A percentile compares a stretch with the other conserved stretches of the same genome.
Conservation (phyloP, 192 early-diverging fungal genomes). For the Fimicolochytrium jonesii region DNA sequence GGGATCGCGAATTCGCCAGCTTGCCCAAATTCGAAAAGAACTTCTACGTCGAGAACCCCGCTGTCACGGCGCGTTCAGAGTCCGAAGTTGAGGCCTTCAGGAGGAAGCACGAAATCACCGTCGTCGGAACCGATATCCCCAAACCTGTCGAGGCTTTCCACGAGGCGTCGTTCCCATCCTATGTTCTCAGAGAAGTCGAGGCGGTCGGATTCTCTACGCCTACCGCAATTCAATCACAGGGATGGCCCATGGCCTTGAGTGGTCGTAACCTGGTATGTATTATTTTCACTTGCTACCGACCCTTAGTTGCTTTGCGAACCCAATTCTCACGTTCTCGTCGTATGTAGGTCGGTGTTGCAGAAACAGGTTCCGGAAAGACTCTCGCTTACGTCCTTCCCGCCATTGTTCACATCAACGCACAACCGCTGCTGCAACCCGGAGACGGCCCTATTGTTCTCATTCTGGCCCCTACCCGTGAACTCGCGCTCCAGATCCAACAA, state of each 20-base stretch:
- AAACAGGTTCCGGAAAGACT: constrained; percentile 78
- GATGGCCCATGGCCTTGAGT: constrained; percentile 97
- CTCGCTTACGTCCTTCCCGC: constrained; percentile 91
- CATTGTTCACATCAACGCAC: constrained; percentile 98
- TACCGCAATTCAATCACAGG: constrained; percentile 94
- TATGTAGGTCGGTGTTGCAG: constrained; percentile 41
- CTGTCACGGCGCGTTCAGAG: constrained; percentile 61
- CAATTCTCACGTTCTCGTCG: no score
- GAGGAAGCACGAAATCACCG: constrained; percentile 72
- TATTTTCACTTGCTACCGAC: background rate
- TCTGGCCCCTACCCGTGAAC: constrained; percentile 93
- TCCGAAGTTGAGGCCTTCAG: constrained; percentile 79
- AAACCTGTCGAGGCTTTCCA: constrained; percentile 84
- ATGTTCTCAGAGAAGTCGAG: constrained; percentile 83
- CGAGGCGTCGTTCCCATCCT: constrained; percentile 89
- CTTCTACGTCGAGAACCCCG: constrained; percentile 86
- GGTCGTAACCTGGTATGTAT: constrained; percentile 84
- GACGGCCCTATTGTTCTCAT: constrained; percentile 97
- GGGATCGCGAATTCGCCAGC: constrained; percentile 51
- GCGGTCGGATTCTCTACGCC: constrained; percentile 82
- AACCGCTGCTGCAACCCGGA: constrained; percentile 83
- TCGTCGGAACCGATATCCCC: constrained; percentile 80
- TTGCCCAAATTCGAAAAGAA: constrained; percentile 91
- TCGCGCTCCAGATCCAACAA: constrained; percentile 94
- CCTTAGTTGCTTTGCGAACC: no score